Evolutionary conservation across 148 eudicot genomes (phyloP).

Genomic region (Fallopia convolvulus): DNA sequence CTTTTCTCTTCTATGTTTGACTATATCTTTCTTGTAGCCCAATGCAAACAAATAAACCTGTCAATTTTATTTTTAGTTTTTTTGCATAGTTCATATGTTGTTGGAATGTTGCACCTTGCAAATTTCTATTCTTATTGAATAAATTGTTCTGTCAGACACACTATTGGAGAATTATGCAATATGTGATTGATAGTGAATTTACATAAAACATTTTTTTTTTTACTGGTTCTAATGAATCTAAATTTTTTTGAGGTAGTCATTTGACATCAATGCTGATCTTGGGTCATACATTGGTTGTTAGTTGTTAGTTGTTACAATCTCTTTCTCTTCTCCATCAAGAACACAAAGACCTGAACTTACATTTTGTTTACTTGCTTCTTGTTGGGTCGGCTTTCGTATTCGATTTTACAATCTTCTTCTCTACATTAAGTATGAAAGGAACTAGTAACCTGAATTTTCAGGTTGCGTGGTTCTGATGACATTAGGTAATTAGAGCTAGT

Average conservation of each 20-base stretch:
- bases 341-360: neutral
- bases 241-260: neutral
- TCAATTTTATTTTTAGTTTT: neutral
- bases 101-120: neutral
- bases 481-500: neutral
- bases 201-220: neutral
- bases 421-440: neutral
- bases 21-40: too few relatives aligned
- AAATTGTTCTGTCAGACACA: neutral
- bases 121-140: neutral
- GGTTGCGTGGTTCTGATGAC: neutral
- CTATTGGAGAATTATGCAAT: neutral
- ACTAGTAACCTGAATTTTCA: neutral
- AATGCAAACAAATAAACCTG: neutral
- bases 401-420: neutral
- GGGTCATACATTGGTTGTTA: neutral
- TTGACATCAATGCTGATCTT: neutral
- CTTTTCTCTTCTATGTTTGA: too few relatives aligned
- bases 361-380: neutral
- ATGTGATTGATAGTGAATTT: neutral
- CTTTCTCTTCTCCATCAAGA: neutral
- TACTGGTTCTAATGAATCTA: neutral
- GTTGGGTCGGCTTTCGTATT: neutral
- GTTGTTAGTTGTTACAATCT: neutral
- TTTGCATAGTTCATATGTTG: neutral